Percentiles rank a stretch among this genome's conserved stretches.
Evolutionary conservation across 306 rosid genomes (phyloP).

Genomic region (Ormosia semicastrata): DNA sequence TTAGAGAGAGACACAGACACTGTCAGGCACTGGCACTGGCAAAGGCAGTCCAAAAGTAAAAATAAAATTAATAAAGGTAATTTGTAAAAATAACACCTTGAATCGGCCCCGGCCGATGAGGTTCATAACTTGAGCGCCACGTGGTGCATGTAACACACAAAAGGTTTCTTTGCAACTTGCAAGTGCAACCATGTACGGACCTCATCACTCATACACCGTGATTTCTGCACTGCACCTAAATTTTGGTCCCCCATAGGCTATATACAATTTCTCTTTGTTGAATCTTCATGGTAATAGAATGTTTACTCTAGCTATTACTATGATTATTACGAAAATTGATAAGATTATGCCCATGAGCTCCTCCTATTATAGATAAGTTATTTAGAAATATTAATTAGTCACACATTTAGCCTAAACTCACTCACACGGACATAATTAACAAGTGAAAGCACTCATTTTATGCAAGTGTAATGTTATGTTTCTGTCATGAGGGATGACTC

Average conservation of each 20-base stretch:
- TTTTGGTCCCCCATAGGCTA: not conserved
- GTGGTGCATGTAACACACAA: not conserved
- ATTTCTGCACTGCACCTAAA: not conserved
- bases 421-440: not conserved
- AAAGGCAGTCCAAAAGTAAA: not conserved
- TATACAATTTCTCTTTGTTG: not conserved
- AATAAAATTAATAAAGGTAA: not conserved
- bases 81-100: not conserved
- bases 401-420: not conserved
- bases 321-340: too few relatives aligned
- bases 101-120: not conserved
- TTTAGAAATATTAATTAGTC: not conserved
- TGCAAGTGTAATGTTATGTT: not conserved
- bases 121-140: not conserved
- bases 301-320: too few relatives aligned
- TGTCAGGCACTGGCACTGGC: not conserved
- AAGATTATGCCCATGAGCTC: not conserved
- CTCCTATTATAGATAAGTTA: too few relatives aligned
- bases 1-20: slow-evolving; percentile 10
- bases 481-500: not conserved
- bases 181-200: not conserved
- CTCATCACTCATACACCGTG: not conserved
- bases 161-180: not conserved
- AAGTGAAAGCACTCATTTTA: not conserved
- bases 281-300: too few relatives aligned